Conservation (phyloP, 2,329 filamentous ascomycete species). For the Trichoderma citrinoviride region DNA sequence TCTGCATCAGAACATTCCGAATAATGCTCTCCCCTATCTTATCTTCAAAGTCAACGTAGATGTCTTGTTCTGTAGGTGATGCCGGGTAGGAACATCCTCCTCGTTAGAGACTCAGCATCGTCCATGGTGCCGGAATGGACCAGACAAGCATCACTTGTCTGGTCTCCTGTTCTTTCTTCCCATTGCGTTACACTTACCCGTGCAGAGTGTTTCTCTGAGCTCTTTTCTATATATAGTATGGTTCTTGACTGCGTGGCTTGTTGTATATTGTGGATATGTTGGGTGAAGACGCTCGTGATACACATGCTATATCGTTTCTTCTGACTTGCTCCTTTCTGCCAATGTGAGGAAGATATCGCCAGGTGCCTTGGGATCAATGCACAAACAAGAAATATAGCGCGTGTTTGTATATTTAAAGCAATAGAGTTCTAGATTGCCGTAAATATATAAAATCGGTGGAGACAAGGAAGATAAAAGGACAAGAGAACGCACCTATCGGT, state of each 20-base stretch:
- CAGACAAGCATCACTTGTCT: slow-evolving; percentile 47
- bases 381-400: no score
- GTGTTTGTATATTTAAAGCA: no score
- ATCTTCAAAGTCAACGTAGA: slow-evolving; percentile 48
- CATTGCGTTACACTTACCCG: no score
- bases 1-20: slow-evolving; percentile 59
- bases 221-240: slow-evolving; percentile 32
- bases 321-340: neutral
- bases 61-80: slow-evolving; percentile 25
- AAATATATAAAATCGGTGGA: no score
- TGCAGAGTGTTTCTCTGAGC: slow-evolving; percentile 30
- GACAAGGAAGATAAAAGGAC: no score
- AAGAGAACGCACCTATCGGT: no score
- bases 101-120: slow-evolving; percentile 31
- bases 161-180: slow-evolving; percentile 23
- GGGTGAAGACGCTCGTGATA: slow-evolving; percentile 38
- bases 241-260: slow-evolving; percentile 28
- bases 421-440: no score
- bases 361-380: no score
- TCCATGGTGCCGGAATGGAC: slow-evolving; percentile 34
- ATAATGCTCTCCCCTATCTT: slow-evolving; percentile 60
- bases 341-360: no score
- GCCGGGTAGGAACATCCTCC: slow-evolving; percentile 32
- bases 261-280: slow-evolving; percentile 32
- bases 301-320: slow-evolving; percentile 41